Evolutionary conservation across 192 early-diverging fungal species (phyloP).

Genomic region (Backusella australiensis): DNA sequence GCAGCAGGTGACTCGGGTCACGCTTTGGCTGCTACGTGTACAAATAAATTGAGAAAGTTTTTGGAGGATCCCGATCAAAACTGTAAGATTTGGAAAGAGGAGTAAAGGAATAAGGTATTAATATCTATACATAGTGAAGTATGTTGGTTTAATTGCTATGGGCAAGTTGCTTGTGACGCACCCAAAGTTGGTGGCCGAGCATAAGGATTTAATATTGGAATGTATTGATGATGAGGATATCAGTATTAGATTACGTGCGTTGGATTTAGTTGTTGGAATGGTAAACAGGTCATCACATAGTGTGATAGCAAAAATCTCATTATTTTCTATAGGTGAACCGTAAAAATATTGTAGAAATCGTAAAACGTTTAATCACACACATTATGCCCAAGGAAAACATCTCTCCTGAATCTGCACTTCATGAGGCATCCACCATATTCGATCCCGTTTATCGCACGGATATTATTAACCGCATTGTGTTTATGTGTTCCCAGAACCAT

Average conservation of each 20-base stretch:
- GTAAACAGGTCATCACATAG: slow-evolving; percentile 30
- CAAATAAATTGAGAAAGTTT: slow-evolving; percentile 77
- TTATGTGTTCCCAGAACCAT: slow-evolving; percentile 80
- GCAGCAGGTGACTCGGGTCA: slow-evolving; percentile 50
- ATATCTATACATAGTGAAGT: slow-evolving; percentile 62
- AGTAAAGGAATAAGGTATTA: not conserved
- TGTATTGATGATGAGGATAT: slow-evolving; percentile 92
- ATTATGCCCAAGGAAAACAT: slow-evolving; percentile 51
- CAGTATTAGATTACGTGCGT: slow-evolving; percentile 84
- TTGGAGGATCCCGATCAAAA: slow-evolving; percentile 91
- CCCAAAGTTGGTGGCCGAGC: slow-evolving; percentile 78
- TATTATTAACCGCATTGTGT: slow-evolving; percentile 80
- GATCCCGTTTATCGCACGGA: slow-evolving; percentile 74
- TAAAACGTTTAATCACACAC: slow-evolving; percentile 82
- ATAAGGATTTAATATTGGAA: slow-evolving; percentile 79
- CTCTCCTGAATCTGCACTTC: slow-evolving; percentile 19
- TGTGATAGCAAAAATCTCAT: not conserved
- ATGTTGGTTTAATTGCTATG: slow-evolving; percentile 87
- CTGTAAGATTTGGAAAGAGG: slow-evolving; percentile 43
- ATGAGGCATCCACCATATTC: slow-evolving; percentile 39
- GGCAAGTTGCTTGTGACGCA: slow-evolving; percentile 80
- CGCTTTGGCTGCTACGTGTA: slow-evolving; percentile 78
- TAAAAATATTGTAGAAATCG: slow-evolving; percentile 76
- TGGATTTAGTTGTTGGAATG: slow-evolving; percentile 87
- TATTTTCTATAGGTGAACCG: slow-evolving; percentile 57